Percentiles rank a stretch among this genome's conserved stretches.
Evolutionary conservation across 1,284 basidiomycete species (phyloP).

Genomic region (Rhodotorula sp.): DNA sequence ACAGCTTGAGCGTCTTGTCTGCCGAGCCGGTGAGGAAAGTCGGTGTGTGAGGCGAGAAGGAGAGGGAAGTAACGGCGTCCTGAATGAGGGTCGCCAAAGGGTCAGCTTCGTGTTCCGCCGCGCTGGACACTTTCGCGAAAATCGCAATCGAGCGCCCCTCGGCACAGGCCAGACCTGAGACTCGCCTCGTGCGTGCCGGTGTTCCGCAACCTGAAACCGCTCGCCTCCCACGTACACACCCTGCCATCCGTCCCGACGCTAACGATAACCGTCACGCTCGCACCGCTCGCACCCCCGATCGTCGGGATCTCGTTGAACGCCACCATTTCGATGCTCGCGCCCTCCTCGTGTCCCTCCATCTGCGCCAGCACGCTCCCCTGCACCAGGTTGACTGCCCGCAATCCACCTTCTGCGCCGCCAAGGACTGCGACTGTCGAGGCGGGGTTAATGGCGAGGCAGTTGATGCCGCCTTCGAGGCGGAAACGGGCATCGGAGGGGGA

Average conservation of each 20-base stretch:
- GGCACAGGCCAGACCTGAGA: slow-evolving; percentile 37
- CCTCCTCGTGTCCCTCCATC: slow-evolving; percentile 83
- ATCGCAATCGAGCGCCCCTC: slow-evolving; percentile 74
- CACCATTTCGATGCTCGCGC: slow-evolving; percentile 79
- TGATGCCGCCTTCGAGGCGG: slow-evolving; percentile 72
- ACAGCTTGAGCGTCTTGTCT: slow-evolving; percentile 81
- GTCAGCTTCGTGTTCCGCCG: background rate
- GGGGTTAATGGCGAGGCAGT: slow-evolving; percentile 77
- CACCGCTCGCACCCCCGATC: slow-evolving; percentile 45
- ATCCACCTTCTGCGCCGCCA: slow-evolving; percentile 76
- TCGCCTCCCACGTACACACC: slow-evolving; percentile 89
- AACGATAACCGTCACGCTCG: slow-evolving; percentile 58
- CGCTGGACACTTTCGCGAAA: slow-evolving; percentile 48
- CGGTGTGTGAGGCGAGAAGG: slow-evolving; percentile 65
- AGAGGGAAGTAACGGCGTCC: slow-evolving; percentile 82
- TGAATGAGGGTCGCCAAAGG: slow-evolving; percentile 71
- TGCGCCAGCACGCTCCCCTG: slow-evolving; percentile 80
- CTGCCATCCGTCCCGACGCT: slow-evolving; percentile 93
- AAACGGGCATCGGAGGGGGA: slow-evolving; percentile 71
- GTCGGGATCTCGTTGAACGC: slow-evolving; percentile 68
- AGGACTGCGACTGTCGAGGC: slow-evolving; percentile 83
- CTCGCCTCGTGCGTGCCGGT: slow-evolving; percentile 75
- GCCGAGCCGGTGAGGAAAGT: slow-evolving; percentile 79
- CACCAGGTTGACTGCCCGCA: slow-evolving; percentile 79
- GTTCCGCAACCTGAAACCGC: slow-evolving; percentile 73